Conservation (phyloP, 2,329 filamentous ascomycete species). For the Pyricularia sp. region DNA sequence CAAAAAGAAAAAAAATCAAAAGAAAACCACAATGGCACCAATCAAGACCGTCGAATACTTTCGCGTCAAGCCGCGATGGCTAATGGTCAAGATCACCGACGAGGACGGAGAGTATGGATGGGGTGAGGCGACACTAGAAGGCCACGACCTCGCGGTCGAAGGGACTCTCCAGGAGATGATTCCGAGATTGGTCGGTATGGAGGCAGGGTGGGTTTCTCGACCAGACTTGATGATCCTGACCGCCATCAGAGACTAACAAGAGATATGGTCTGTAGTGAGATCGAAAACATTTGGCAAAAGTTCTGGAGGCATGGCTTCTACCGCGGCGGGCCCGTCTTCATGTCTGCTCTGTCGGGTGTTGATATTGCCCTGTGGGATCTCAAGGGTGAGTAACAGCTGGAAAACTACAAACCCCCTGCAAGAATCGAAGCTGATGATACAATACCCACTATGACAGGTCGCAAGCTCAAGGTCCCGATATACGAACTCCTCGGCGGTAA, state of each 20-base stretch:
- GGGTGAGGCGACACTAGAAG: conserved; percentile 59
- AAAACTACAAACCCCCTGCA: too few relatives aligned
- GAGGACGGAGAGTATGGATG: conserved; percentile 49
- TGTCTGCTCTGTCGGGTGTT: conserved; percentile 61
- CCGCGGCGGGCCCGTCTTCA: conserved; percentile 60
- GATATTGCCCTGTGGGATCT: conserved; percentile 65
- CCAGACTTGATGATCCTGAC: background rate
- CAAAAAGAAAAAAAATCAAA: too few relatives aligned
- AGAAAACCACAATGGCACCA: conserved; percentile 12
- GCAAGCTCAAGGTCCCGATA: conserved; percentile 39
- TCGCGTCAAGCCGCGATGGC: conserved; percentile 56
- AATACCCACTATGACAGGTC: background rate
- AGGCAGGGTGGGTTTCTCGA: conserved; percentile 43
- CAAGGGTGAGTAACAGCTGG: conserved; percentile 30
- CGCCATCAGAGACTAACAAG: background rate
- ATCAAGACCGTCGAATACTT: conserved; percentile 58
- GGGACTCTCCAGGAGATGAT: conserved; percentile 53
- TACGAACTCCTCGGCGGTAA: conserved; percentile 60
- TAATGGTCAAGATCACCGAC: conserved; percentile 60
- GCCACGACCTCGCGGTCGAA: conserved; percentile 56
- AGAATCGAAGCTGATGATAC: background rate
- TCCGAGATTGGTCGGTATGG: conserved; percentile 46
- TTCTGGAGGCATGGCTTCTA: conserved; percentile 59
- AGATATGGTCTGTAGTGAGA: conserved; percentile 35
- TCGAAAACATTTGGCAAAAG: conserved; percentile 63